Base-by-base conservation (phyloP, 2,329 filamentous ascomycete genomes). In the Epichloe uncinata region DNA sequence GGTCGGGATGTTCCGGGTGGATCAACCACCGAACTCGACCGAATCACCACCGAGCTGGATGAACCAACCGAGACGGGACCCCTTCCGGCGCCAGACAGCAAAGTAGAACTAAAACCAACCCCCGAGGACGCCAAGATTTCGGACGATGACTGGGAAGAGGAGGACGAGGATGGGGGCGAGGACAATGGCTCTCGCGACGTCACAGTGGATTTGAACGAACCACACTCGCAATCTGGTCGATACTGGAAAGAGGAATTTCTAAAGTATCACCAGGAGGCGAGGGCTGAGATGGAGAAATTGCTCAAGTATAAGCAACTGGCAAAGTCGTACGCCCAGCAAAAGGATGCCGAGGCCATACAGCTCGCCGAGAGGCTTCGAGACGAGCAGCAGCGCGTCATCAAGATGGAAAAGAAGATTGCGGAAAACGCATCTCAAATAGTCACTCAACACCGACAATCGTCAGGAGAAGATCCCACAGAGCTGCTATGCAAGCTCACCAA, bases 171-270 rank as follows among this genome's bases (percentile, higher is more conserved):
- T 7, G 69, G 69, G 12, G 66, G 69, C 4, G 68, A 70, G 15
- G 66, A 67, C 37, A 61, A 66, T 35, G 69, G 67, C 56, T 75
- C 79, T 47, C 72, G 75, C 49, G 83, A 88, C 57, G 68, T 81
- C 50, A 87, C 84, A 0, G 67, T 82, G 45, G 85, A 89, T 58
- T 68, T 87, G 45, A 83, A 84, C 54, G 81, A 87, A 58, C 85
- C 86, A 6, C 78, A 81, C 54, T 87, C 85, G 2, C 77, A 84
- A 52, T 88, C 85, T 4, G 85, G 85, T 6, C 81, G 77, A 58
- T 89, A 85, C 65, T 91, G 86, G 86, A 90, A 90, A 66, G 75
- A 78, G 22, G 79, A 88, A 60, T 90, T 85, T 58, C 77, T 87
- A 56, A 77, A 74, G 49, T 91, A 90, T 60, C 81, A 86, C 45